Base-by-base conservation (phyloP, 805 yeast genomes). In the Candida pseudofarinosa region DNA sequence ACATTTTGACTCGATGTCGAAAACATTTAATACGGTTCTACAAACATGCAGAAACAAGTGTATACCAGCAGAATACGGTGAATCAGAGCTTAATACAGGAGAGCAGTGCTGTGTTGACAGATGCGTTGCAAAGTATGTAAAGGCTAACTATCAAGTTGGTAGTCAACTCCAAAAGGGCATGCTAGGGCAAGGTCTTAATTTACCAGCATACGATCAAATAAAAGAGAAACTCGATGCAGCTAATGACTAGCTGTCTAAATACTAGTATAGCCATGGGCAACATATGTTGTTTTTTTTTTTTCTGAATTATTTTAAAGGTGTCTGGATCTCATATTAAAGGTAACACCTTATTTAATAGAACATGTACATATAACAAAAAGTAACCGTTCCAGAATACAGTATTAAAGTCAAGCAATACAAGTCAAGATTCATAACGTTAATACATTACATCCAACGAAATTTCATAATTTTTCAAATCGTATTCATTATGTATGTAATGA, bases 51-150 rank as follows among this genome's bases (percentile, higher is more conserved):
- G 75, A 16, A 54, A 62, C 44, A 93, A 93, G 62, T 93, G 99
- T 63, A 75, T 93, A 33, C 83, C 85, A n/a, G 78, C 73, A n/a
- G 86, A 83, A 49, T 90, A 85, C 63, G 87, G 88, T 13, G 98
- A 91, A 54, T 74, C 78, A 7, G 97, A 91, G 19, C 68, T 90
- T 42, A 81, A 79, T 49, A 88, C 89, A 55, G 97, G 96, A 31
- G 97, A 90, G 59, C 64, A 73, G 45, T 74, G 79, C 36, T 91
- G 97, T 60, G 67, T 87, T 8, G 96, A 89, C 60, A 71, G 97
- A 46, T 90, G 98, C 66, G 91, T 86, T 35, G 65, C 80, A 49
- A 90, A 90, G 62, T 89, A 83, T 62, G 86, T 88, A 69, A 74
- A 74, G 53, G 83, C 89, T 37, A 89, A 83, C 59, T 62, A 77